phyloP scores from a whole-genome alignment of 2,329 filamentous ascomycete genomes.

The Alternaria sp. region DNA sequence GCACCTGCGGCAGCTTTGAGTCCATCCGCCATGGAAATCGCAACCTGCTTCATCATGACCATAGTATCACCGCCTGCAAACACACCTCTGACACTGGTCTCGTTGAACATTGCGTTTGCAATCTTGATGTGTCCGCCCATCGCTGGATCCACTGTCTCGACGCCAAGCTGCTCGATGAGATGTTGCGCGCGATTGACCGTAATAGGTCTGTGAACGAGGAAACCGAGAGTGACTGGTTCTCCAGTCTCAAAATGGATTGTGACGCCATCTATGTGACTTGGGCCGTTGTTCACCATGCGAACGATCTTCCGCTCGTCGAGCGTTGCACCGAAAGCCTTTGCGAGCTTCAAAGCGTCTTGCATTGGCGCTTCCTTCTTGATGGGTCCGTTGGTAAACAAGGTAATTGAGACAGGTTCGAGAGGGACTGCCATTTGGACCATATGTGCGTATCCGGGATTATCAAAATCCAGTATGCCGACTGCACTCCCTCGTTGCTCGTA shows the following conservation, averaged over 20 bases:
- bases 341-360: constrained; percentile 26
- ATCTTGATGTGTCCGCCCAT: constrained; percentile 54
- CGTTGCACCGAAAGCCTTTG: constrained; percentile 29
- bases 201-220: constrained; percentile 33
- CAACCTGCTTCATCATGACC: constrained; percentile 41
- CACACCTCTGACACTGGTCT: constrained; percentile 59
- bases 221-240: constrained; percentile 32
- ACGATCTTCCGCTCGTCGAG: constrained; percentile 35
- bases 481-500: constrained; percentile 61
- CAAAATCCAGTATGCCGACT: constrained; percentile 35
- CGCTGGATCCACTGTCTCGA: constrained; percentile 48
- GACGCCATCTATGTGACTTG: constrained; percentile 30
- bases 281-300: constrained; percentile 37
- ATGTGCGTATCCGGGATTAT: constrained; percentile 30
- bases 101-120: constrained; percentile 53
- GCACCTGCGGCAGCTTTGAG: constrained; percentile 37
- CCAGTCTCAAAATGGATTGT: constrained; percentile 39
- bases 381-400: constrained; percentile 35
- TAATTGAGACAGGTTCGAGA: constrained; percentile 33
- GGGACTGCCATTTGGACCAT: constrained; percentile 32
- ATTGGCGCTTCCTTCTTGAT: constrained; percentile 16
- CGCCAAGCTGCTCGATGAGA: constrained; percentile 38
- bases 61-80: constrained; percentile 62
- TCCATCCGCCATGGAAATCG: constrained; percentile 38
- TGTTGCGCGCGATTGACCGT: constrained; percentile 41